These are phyloP conservation scores for Saturnispora gosingensis DNA, from an alignment of 805 yeast species.

Conservation along the genomic window DNA sequence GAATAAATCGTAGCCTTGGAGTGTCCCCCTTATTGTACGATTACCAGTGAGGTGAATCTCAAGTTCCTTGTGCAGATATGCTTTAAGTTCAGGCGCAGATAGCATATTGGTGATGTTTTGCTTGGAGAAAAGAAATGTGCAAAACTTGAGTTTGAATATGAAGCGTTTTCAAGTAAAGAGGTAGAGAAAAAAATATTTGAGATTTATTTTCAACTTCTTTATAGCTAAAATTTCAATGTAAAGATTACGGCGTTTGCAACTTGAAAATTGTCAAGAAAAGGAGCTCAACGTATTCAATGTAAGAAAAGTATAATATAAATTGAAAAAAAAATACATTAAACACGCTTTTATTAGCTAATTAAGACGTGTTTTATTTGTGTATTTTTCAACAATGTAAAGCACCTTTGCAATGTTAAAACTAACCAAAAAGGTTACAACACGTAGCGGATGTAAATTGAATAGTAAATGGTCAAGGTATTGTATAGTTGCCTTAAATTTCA, in stretches of 20 bases:
- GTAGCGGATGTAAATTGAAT: too few relatives aligned
- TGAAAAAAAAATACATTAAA: background rate
- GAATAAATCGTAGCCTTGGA: slow-evolving; percentile 6
- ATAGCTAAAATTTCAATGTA: background rate
- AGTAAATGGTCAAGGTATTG: too few relatives aligned
- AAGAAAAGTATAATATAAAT: background rate
- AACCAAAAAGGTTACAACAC: background rate
- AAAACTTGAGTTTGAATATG: background rate
- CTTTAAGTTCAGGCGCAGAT: slow-evolving; percentile 7
- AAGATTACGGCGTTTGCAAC: background rate
- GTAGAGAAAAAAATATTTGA: background rate
- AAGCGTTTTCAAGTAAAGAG: background rate
- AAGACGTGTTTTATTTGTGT: too few relatives aligned
- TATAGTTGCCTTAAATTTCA: too few relatives aligned
- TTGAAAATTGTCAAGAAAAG: background rate
- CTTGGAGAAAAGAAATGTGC: background rate
- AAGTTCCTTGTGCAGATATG: slow-evolving; percentile 6
- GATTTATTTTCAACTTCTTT: background rate
- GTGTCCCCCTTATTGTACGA: slow-evolving; percentile 4
- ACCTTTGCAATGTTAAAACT: background rate
- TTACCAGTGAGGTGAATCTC: slow-evolving; percentile 3
- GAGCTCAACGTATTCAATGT: background rate
- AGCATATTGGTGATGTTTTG: background rate
- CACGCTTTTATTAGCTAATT: background rate
- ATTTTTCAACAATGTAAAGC: too few relatives aligned